These are phyloP conservation scores for Tricholoma terreum DNA, from an alignment of 768 basidiomycete genomes.

Conservation along the genomic window DNA sequence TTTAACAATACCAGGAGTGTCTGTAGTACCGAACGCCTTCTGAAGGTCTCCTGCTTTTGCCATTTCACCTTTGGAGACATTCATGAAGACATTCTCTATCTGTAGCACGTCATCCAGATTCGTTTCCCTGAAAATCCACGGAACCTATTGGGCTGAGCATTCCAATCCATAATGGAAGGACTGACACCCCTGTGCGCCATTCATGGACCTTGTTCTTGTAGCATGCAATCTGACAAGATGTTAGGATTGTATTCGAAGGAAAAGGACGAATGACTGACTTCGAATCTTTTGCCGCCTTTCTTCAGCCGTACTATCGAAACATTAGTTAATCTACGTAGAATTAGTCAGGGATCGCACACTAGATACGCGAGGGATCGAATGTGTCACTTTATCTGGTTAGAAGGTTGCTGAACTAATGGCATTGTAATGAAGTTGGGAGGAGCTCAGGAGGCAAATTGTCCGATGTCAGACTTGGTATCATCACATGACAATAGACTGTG, in stretches of 20 bases:
- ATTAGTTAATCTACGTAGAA: slow-evolving; percentile 76
- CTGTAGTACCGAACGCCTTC: slow-evolving; percentile 84
- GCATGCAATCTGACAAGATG: slow-evolving; percentile 71
- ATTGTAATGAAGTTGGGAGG: slow-evolving; percentile 23
- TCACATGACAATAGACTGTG: not conserved
- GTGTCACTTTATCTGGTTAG: slow-evolving; percentile 81
- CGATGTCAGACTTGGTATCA: not conserved
- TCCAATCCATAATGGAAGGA: slow-evolving; percentile 9
- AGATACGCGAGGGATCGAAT: not conserved
- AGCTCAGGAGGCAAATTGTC: slow-evolving; percentile 3
- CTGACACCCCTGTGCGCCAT: slow-evolving; percentile 88
- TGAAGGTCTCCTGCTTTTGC: slow-evolving; percentile 87
- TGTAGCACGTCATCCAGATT: slow-evolving; percentile 95
- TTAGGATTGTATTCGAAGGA: slow-evolving; percentile 3
- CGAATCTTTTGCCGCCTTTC: slow-evolving; percentile 97
- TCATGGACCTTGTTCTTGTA: slow-evolving; percentile 99
- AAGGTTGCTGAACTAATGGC: slow-evolving; percentile 75
- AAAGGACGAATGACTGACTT: slow-evolving; percentile 51
- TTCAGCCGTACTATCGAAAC: slow-evolving; percentile 94
- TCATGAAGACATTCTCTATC: slow-evolving; percentile 92
- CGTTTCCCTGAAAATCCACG: slow-evolving; percentile 62
- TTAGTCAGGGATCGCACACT: slow-evolving; percentile 3
- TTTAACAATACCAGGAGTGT: slow-evolving; percentile 68
- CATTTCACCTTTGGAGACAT: slow-evolving; percentile 94
- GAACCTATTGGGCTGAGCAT: not conserved